phyloP scores from a whole-genome alignment of 2,329 filamentous ascomycete species.

The Xylaria sp. region DNA sequence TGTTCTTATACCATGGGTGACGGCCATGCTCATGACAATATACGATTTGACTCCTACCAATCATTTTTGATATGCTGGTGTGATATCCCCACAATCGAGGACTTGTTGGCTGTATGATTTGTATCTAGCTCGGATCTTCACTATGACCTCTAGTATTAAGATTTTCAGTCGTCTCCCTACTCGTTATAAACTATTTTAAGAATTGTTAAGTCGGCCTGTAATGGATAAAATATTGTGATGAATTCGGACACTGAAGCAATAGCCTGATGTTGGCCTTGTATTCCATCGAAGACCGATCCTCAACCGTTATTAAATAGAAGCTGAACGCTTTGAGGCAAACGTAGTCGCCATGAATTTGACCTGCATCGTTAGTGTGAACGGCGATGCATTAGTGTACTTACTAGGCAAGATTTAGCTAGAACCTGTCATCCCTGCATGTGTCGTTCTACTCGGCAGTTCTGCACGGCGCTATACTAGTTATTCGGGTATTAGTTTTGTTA shows the following conservation, averaged over 20 bases:
- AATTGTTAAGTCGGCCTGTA: no score
- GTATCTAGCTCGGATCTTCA: no score
- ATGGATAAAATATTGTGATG: no score
- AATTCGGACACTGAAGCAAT: no score
- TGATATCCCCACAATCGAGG: no score
- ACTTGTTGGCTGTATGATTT: no score
- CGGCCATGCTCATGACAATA: conserved; percentile 33
- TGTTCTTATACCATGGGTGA: conserved; percentile 27
- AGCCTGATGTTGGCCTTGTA: no score
- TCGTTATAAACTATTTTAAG: no score
- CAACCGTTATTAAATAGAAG: neutral
- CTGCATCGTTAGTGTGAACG: conserved; percentile 16
- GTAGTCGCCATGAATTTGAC: conserved; percentile 1
- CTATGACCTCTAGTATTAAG: no score
- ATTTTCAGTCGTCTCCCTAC: no score
- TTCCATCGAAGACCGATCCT: no score
- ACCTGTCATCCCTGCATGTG: neutral
- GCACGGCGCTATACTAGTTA: conserved; percentile 1
- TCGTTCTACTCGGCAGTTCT: conserved; percentile 30
- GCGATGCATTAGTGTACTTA: conserved; percentile 8
- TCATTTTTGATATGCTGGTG: neutral
- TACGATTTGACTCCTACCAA: conserved; percentile 1
- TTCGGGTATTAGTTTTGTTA: conserved; percentile 16
- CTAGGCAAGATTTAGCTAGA: conserved; percentile 17
- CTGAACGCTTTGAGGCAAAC: neutral